Evolutionary conservation across 2,329 filamentous ascomycete species (phyloP).

Genomic region (Penicillium sp.): DNA sequence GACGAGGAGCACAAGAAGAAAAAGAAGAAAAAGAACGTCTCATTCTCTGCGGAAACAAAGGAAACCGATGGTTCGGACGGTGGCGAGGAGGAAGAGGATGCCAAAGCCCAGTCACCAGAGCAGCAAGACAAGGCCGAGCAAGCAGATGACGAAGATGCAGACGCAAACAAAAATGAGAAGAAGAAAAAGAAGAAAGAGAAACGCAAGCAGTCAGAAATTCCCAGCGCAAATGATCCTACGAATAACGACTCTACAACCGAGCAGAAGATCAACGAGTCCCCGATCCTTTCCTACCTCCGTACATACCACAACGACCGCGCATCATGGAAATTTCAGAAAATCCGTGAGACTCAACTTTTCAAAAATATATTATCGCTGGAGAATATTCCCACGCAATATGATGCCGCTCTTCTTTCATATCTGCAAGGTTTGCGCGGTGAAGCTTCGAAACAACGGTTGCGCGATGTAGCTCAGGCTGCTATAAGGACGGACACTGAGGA

Average conservation of each 20-base stretch:
- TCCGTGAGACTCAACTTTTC: slow-evolving; percentile 81
- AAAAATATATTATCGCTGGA: slow-evolving; percentile 78
- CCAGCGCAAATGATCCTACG: slow-evolving; percentile 13
- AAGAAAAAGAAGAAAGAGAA: slow-evolving; percentile 20
- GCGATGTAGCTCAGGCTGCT: slow-evolving; percentile 67
- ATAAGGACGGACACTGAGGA: slow-evolving; percentile 49
- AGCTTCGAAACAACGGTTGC: slow-evolving; percentile 68
- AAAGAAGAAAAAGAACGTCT: slow-evolving; percentile 60
- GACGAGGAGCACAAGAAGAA: slow-evolving; percentile 46
- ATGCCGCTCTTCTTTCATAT: slow-evolving; percentile 74
- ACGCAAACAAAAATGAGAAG: slow-evolving; percentile 22
- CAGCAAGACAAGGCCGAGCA: slow-evolving; percentile 59
- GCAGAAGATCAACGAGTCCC: slow-evolving; percentile 40
- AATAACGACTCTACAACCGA: slow-evolving; percentile 19
- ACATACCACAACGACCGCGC: slow-evolving; percentile 73
- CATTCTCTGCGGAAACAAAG: slow-evolving; percentile 66
- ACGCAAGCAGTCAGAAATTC: slow-evolving; percentile 31
- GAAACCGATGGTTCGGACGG: slow-evolving; percentile 54
- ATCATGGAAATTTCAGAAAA: slow-evolving; percentile 96
- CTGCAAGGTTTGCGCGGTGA: slow-evolving; percentile 78
- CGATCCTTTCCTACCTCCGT: slow-evolving; percentile 76
- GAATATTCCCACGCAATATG: slow-evolving; percentile 72
- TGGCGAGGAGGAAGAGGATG: slow-evolving; percentile 22
- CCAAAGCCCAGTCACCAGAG: slow-evolving; percentile 39
- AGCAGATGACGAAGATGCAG: slow-evolving; percentile 23